Evolutionary conservation across 2,329 filamentous ascomycete genomes (phyloP), one percentile per base, ranked within the genome.

Genomic region (Sarocladium oryzae): DNA sequence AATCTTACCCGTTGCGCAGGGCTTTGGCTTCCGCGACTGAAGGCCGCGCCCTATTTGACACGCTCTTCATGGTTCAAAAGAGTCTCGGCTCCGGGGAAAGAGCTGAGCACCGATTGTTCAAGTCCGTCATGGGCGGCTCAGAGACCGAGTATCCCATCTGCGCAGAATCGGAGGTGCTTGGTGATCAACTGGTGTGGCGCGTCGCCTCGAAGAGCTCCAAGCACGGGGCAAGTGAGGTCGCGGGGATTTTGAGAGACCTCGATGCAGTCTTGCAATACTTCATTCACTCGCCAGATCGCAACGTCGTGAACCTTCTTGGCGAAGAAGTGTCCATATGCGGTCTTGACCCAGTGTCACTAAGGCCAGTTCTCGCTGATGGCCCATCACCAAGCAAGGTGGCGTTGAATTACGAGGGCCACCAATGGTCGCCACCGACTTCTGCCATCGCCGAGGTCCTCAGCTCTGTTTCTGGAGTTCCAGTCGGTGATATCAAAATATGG

Each of bases 71-170:
- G 21, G 58, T 80, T 2, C 79, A 82, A 63, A 76, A 61, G 56
- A 57, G 53, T 4, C 56, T 62, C 1, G 53, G 54, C 0, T 49
- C 23, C 0, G 45, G 5, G 1, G 28, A 33, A 5, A 51, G 49
- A 0, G 5, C 21, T 45, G 0, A 35, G 60, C 1, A 49, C 58
- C 0, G 26, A 6, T 62, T 92, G 2, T 82, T 88, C 57, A 74
- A 71, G 33, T 89, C 88, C 2, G 65, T 87, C 1, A 73, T 76
- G 15, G 81, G 85, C 1, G 68, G 71, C 2, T 84, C 88, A 0
- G 78, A 84, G 20, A 82, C 92, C 1, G 89, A 95, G 56, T 95
- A 91, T 63, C 85, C 88, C 0, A 68, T 95, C 3, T 93, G 88
- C 58, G 78, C 89, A 2, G 91, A 96, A 67, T 82, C 93, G 63